phyloP scores from a whole-genome alignment of 768 basidiomycete species.

The Crucibulum laeve region DNA sequence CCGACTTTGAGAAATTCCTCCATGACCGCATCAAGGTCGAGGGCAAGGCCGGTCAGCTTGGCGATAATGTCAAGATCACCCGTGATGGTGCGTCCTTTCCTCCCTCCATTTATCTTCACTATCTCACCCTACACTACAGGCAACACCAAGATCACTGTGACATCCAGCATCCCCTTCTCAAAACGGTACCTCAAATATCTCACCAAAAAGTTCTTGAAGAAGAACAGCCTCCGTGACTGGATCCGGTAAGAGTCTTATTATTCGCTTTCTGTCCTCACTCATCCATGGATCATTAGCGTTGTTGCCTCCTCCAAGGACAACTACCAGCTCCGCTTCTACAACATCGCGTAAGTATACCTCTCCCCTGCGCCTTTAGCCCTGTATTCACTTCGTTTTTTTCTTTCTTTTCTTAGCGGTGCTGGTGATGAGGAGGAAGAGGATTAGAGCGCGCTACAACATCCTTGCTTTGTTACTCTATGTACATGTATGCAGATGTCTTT shows the following conservation, averaged over 20 bases:
- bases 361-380: background rate
- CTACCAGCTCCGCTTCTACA: slow-evolving; percentile 95
- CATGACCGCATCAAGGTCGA: slow-evolving; percentile 94
- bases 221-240: slow-evolving; percentile 94
- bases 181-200: slow-evolving; percentile 98
- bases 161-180: slow-evolving; percentile 85
- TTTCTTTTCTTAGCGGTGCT: slow-evolving; percentile 12
- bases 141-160: slow-evolving; percentile 79
- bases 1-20: slow-evolving; percentile 78
- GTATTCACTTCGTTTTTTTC: background rate
- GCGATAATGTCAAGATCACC: slow-evolving; percentile 81
- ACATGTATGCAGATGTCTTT: no score
- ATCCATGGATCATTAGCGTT: slow-evolving; percentile 43
- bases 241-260: slow-evolving; percentile 59
- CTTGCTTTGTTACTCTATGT: no score
- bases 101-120: background rate
- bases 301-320: slow-evolving; percentile 91
- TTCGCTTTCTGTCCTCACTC: background rate
- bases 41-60: slow-evolving; percentile 87
- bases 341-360: slow-evolving; percentile 69
- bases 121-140: slow-evolving; percentile 33
- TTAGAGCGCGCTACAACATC: no score
- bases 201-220: slow-evolving; percentile 99
- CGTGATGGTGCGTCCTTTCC: slow-evolving; percentile 68
- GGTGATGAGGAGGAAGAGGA: slow-evolving; percentile 35